These are phyloP conservation scores for Cyclotella baltica DNA, from an alignment of 108 stramenopile genomes.

Conservation along the genomic window DNA sequence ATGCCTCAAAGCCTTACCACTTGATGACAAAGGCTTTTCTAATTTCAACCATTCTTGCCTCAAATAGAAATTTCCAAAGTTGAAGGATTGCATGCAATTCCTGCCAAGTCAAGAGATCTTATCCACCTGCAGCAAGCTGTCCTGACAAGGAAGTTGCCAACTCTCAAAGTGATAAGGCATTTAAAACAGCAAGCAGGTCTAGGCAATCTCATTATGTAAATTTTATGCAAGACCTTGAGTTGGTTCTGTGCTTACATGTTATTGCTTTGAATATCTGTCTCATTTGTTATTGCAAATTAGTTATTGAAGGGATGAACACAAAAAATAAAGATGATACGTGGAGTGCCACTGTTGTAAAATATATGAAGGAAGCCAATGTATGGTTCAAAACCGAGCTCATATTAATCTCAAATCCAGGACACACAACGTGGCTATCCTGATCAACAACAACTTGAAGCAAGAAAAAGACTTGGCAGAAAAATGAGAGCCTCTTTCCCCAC, in stretches of 20 bases:
- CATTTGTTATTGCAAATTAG: not conserved
- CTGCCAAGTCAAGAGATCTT: slow-evolving; percentile 4
- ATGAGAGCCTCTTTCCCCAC: too few relatives aligned
- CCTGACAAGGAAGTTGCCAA: slow-evolving; percentile 1
- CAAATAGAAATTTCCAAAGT: not conserved
- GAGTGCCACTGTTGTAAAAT: too few relatives aligned
- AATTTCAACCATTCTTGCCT: slow-evolving; percentile 4
- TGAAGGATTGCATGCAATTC: not conserved
- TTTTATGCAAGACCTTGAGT: not conserved
- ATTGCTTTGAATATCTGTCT: not conserved
- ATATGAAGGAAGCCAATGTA: too few relatives aligned
- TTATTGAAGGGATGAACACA: not conserved
- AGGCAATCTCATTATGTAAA: not conserved
- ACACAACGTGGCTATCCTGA: too few relatives aligned
- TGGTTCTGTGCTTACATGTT: not conserved
- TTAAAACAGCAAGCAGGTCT: not conserved
- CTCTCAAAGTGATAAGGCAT: not conserved
- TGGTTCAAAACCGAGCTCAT: too few relatives aligned
- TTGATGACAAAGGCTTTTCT: not conserved
- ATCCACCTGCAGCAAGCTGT: not conserved
- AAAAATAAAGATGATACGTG: not conserved
- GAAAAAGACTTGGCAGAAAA: too few relatives aligned
- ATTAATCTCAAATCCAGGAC: too few relatives aligned
- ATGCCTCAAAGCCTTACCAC: slow-evolving; percentile 8
- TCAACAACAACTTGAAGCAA: too few relatives aligned